Evolutionary conservation across 352 stramenopile species (phyloP), one percentile per base, ranked within the genome.

Genomic region (Stephanocyclus meneghinianus): DNA sequence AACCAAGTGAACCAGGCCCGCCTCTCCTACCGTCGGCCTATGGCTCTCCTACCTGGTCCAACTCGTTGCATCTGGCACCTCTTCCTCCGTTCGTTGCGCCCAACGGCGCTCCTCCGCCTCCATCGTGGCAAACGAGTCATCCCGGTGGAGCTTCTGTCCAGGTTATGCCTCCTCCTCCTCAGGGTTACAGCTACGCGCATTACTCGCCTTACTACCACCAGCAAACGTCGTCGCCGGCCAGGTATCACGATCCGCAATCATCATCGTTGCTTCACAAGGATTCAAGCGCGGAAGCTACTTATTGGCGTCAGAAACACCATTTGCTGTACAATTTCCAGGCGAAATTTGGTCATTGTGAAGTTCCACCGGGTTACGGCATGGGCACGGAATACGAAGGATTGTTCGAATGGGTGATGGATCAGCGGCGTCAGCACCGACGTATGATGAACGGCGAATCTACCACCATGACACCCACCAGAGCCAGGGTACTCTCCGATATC

Each of bases 301-400:
- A 55, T 8, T 84, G 77, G 77, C 59, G 35, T 21, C 71, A 77
- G 21, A 71, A 80, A 35, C 70, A 80, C 5, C 48, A 76, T 50
- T 59, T 79, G 61, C 48, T 84, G 2, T 55, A 65, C 59, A 62
- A 71, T 61, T 85, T 80, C 74, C 62, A 76, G 65, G 42, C 61
- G 4, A 56, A 74, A 29, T 83, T 83, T 51, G 78, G 78, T 32
- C 74, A 85, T 47, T 85, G 78, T 51, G 70, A 76, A 40, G 68
- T 85, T 37, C 78, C 78, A n/a, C 47, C 21, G 45, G 74, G 68
- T 16, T 84, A 84, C 50, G 77, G 77, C 5, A 42, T 76, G 30
- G 77, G 77, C 26, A 84, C 77, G 6, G 55, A 83, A 13, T 83
- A 77, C 37, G 70, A 71, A 59, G 48, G 60, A 35, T 62, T 85